Percentiles rank a stretch among this genome's conserved stretches.
phyloP scores from a whole-genome alignment of 192 early-diverging fungal genomes.

The Linnemannia zychae region DNA sequence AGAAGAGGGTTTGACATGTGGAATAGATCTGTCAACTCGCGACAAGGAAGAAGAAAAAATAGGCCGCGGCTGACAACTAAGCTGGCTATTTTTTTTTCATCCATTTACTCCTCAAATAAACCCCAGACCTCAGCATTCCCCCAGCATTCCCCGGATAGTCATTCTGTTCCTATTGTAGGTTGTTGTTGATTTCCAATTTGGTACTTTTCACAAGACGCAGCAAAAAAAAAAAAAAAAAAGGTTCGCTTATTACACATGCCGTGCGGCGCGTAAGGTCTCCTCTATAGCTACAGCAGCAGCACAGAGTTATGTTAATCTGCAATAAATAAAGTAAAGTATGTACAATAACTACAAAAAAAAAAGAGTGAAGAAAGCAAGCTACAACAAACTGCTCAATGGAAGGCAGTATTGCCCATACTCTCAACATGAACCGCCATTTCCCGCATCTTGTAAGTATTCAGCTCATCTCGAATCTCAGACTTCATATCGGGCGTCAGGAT shows the following conservation, averaged over 20 bases:
- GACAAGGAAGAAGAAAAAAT: not conserved
- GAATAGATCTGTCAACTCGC: not conserved
- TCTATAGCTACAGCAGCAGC: too few species aligned
- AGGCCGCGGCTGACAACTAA: not conserved
- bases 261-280: too few species aligned
- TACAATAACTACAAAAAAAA: not conserved
- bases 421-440: constrained; percentile 58
- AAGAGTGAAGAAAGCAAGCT: too few species aligned
- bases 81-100: not conserved
- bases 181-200: too few species aligned
- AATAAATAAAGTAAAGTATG: not conserved
- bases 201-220: too few species aligned
- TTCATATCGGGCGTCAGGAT: constrained; percentile 51
- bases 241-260: too few species aligned
- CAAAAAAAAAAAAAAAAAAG: too few species aligned
- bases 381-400: constrained; percentile 24
- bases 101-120: too few species aligned
- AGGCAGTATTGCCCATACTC: constrained; percentile 56
- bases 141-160: too few species aligned
- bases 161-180: too few species aligned
- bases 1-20: not conserved
- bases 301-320: too few species aligned
- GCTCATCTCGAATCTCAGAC: constrained; percentile 55
- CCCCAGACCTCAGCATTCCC: too few species aligned
- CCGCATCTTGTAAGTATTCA: constrained; percentile 56